Percentiles rank a stretch among this genome's conserved stretches.
Conservation (phyloP, 2,329 filamentous ascomycete species). For the Celoporthe dispersa region DNA sequence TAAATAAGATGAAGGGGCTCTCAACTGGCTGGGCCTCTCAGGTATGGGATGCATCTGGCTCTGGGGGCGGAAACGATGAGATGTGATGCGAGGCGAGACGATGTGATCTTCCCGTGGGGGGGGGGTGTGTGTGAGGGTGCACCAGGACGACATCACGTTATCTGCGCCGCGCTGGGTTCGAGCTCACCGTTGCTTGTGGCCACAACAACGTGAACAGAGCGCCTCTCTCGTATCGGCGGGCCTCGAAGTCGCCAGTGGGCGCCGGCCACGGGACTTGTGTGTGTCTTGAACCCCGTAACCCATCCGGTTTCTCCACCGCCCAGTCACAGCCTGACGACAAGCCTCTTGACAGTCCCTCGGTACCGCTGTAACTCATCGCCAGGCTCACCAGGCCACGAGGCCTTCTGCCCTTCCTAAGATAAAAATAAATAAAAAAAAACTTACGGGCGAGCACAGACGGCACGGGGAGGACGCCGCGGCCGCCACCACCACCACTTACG, state of each 20-base stretch:
- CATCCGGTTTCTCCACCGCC: background rate
- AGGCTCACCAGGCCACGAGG: background rate
- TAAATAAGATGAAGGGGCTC: slow-evolving; percentile 13
- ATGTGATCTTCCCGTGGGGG: background rate
- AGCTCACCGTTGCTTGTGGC: background rate
- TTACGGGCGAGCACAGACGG: background rate
- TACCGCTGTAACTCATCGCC: background rate
- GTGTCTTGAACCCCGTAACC: background rate
- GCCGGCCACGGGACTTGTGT: background rate
- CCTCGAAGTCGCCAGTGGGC: background rate
- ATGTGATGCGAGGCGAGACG: background rate
- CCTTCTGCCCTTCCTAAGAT: background rate
- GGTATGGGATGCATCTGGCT: background rate
- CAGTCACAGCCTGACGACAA: background rate
- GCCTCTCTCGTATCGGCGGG: slow-evolving; percentile 14
- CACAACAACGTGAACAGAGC: background rate
- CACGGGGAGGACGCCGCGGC: background rate
- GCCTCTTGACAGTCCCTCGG: background rate
- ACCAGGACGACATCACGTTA: background rate
- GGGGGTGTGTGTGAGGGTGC: background rate
- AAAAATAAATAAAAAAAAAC: no score
- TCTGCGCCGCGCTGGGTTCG: background rate
- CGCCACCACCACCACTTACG: background rate
- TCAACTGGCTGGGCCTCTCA: background rate
- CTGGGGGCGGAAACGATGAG: background rate